Conservation (phyloP, 768 basidiomycete genomes). For the Lactarius vividus region DNA sequence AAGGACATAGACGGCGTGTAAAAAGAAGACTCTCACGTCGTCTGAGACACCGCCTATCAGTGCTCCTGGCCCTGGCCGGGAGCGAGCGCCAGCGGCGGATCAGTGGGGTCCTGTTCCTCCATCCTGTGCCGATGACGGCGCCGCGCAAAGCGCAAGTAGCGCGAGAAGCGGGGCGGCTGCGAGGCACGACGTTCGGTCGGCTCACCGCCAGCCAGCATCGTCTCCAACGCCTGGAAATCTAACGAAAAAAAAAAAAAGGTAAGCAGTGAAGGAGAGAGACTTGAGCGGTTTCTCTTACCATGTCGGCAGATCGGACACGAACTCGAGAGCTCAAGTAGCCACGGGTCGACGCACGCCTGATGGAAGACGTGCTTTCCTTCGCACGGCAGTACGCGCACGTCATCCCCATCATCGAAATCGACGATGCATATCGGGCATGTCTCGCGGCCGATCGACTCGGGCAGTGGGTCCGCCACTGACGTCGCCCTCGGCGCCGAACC, state of each 20-base stretch:
- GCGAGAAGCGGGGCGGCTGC: slow-evolving; percentile 34
- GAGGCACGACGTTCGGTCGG: slow-evolving; percentile 27
- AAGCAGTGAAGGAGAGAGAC: neutral
- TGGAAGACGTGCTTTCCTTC: slow-evolving; percentile 92
- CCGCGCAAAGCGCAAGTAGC: slow-evolving; percentile 36
- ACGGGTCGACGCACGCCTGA: slow-evolving; percentile 85
- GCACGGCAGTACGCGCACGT: slow-evolving; percentile 86
- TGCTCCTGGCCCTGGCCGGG: slow-evolving; percentile 14
- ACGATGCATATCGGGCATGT: slow-evolving; percentile 95
- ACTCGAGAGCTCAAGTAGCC: slow-evolving; percentile 86
- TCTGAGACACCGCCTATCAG: neutral
- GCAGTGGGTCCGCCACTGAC: slow-evolving; percentile 45
- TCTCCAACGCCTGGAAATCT: slow-evolving; percentile 40
- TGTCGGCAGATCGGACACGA: slow-evolving; percentile 92
- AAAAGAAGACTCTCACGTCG: neutral
- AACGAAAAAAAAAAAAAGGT: neutral
- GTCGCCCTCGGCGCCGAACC: slow-evolving; percentile 27
- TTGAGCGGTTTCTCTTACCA: slow-evolving; percentile 46
- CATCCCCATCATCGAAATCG: slow-evolving; percentile 93
- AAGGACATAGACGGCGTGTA: neutral
- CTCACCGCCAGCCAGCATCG: slow-evolving; percentile 31
- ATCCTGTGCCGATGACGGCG: slow-evolving; percentile 29
- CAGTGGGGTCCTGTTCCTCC: slow-evolving; percentile 31
- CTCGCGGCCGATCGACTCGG: slow-evolving; percentile 70
- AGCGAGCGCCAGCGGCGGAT: slow-evolving; percentile 29